phyloP scores from a whole-genome alignment of 2,329 filamentous ascomycete genomes.

The Talaromyces sp. region DNA sequence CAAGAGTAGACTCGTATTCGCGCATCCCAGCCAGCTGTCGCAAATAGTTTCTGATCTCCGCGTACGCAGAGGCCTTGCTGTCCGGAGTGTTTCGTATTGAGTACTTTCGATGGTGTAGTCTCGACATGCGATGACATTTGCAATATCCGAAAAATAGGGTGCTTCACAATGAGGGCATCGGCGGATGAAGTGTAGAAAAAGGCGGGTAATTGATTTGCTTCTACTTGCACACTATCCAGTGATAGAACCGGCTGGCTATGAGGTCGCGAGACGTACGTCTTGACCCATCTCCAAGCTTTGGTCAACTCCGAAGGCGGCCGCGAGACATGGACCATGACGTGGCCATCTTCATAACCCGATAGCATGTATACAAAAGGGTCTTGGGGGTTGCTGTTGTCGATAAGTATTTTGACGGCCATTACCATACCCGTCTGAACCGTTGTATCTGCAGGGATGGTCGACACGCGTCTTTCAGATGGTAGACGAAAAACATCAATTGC shows the following conservation, averaged over 20 bases:
- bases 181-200: conserved; percentile 76
- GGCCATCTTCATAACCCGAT: conserved; percentile 83
- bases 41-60: conserved; percentile 77
- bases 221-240: conserved; percentile 54
- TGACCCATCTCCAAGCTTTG: conserved; percentile 47
- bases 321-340: conserved; percentile 64
- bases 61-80: conserved; percentile 79
- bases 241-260: conserved; percentile 84
- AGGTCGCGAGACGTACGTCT: conserved; percentile 62
- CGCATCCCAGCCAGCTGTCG: conserved; percentile 90
- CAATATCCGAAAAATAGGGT: conserved; percentile 57
- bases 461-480: conserved; percentile 69
- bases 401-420: conserved; percentile 72
- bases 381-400: conserved; percentile 30
- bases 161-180: conserved; percentile 74
- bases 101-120: conserved; percentile 55
- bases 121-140: conserved; percentile 12
- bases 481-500: conserved; percentile 82
- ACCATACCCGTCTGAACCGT: conserved; percentile 65
- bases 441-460: conserved; percentile 53
- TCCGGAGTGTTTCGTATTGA: conserved; percentile 83
- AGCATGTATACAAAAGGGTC: conserved; percentile 58
- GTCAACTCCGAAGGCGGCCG: conserved; percentile 26
- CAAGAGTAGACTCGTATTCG: conserved; percentile 76
- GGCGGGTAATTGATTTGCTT: conserved; percentile 44